Evolutionary conservation across 805 yeast species (phyloP), one percentile per base, ranked within the genome.

Genomic region (Starmerella floricola): DNA sequence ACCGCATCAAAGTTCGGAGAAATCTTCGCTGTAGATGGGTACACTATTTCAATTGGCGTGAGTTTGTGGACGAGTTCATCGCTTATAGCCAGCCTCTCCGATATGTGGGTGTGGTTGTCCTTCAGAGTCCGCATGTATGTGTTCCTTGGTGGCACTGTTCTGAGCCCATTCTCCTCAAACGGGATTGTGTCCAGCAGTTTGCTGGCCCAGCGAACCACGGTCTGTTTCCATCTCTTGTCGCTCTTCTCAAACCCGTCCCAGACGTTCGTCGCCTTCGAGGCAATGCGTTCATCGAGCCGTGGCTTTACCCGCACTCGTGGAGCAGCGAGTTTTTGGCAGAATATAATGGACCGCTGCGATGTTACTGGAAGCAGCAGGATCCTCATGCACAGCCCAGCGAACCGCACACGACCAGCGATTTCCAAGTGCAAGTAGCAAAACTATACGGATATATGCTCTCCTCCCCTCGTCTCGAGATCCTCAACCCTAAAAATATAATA

Each of bases 91-190:
- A 36, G 34, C 17, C 29, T 16, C 17, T 40, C 49, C 3, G 52
- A 18, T 4, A 52, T 49, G n/a, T 42, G 49, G 20, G 36, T 43
- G 6, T 42, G 42, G 21, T 58, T 62, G 33, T 57, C 57, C 41
- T 62, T 64, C 41, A 69, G 59, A 47, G 67, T 71, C 31, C 83
- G 62, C 28, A 76, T 61, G 60, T 82, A 69, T 28, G 78, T 65
- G 29, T 64, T 61, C 44, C 73, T 70, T 2, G 86, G 75, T 1
- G 97, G 96, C 19, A 88, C 72, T 2, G 88, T 72, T 46, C 75
- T 67, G 45, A 87, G 64, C 35, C 85, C 73, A 53, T 74, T 72
- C 55, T 87, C 97, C 50, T 78, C 76, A 73, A 88, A 87, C 2
- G 88, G 84, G 6, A 82, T 74, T 18, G 74, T 67, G 40, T 73